Base-by-base conservation (phyloP, 1,139 yeast species). In the Saccharomyces hybrid region DNA sequence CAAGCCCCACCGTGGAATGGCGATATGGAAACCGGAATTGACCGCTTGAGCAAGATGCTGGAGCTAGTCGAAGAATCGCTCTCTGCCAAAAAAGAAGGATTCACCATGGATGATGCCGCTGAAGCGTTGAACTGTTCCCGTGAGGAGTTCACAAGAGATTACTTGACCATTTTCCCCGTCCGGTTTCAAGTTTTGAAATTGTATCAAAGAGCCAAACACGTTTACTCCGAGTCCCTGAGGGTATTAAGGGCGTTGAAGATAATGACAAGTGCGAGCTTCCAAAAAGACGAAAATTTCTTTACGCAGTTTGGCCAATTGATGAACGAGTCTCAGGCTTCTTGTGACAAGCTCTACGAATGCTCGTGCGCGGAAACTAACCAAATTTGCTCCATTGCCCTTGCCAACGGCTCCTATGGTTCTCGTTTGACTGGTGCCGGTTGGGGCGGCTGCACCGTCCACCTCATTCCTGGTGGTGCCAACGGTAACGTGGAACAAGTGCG, bases 351-450 rank as follows among this genome's bases (percentile, higher is more conserved):
- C 49, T 80, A 77, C 67, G 78, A 82, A 53, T 81, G 85, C 54
- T 82, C 88, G 1, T 76, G 78, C 55, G 74, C 73, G 9, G 83
- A 76, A 59, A 77, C 81, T 53, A 82, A 81, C 55, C 70, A 70
- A 9, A 69, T 85, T 31, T 81, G 85, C 64, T 53, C 60, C 8
- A 76, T 84, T 57, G 88, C 88, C 2, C 68, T 73, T 14, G 64
- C 61, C 1, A 75, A 79, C 57, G 90, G 90, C 1, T 74, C 88
- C 1, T 75, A 72, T 56, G 91, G 91, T 11, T 81, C 88, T 2
- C 75, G 91, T 58, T 78, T 84, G 46, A 85, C 91, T 3, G 91
- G 91, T 28, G 90, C 91, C 5, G 91, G 91, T 2, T 85, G 84
- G 78, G 91, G 91, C 41, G 91, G 91, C 2, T 82, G 84, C 27